Percentiles rank a stretch among this genome's conserved stretches.
phyloP scores from a whole-genome alignment of 805 yeast species.

The Lachancea nothofagi region DNA sequence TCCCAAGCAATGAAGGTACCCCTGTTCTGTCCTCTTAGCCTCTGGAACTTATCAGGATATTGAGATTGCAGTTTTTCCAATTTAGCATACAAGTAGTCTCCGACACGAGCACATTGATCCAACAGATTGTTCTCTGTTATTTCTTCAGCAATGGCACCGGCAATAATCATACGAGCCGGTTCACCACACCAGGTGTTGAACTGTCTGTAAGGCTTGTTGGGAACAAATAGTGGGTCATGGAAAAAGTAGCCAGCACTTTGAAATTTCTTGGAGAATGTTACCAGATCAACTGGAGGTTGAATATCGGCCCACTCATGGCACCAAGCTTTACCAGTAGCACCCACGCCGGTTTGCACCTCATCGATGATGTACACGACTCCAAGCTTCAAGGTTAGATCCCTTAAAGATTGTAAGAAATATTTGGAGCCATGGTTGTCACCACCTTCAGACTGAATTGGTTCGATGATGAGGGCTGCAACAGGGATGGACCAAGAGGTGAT shows the following conservation, averaged over 20 bases:
- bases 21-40: conserved; percentile 57
- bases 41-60: conserved; percentile 39
- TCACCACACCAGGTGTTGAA: conserved; percentile 80
- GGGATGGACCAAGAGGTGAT: conserved; percentile 65
- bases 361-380: conserved; percentile 59
- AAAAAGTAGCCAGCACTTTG: conserved; percentile 70
- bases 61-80: conserved; percentile 36
- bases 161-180: conserved; percentile 61
- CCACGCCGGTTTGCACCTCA: conserved; percentile 73
- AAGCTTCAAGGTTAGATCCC: conserved; percentile 53
- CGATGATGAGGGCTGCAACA: conserved; percentile 83
- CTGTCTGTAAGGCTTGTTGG: conserved; percentile 59
- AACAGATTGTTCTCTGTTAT: conserved; percentile 45
- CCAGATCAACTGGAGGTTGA: conserved; percentile 59
- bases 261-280: conserved; percentile 66
- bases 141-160: conserved; percentile 54
- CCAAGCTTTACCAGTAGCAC: conserved; percentile 69
- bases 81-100: conserved; percentile 46
- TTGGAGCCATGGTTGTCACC: conserved; percentile 69
- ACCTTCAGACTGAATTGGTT: conserved; percentile 80
- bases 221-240: conserved; percentile 52
- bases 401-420: conserved; percentile 54
- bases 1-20: conserved; percentile 69
- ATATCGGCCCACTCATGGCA: conserved; percentile 66
- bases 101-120: conserved; percentile 44